Evolutionary conservation across 2,329 filamentous ascomycete species (phyloP), one percentile per base, ranked within the genome.

Genomic region (Beauveria rudraprayagi): DNA sequence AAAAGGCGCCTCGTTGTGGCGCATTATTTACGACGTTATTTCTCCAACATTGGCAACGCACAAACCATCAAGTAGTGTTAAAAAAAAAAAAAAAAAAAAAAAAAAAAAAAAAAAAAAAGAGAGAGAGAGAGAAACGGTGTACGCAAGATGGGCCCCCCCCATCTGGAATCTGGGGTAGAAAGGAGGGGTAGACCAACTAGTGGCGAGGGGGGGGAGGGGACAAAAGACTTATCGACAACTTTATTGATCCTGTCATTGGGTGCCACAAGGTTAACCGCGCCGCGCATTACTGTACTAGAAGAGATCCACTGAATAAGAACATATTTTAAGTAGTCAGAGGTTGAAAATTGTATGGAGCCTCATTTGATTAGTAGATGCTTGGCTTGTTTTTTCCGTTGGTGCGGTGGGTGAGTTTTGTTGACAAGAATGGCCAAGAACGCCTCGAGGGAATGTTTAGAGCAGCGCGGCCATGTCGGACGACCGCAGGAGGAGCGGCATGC

Each of bases 401-500:
- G 26, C 41, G 26, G 26, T 7, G 24, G 26, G 26, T 7, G 24
- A 14, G 26, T 3, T 19, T 46, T 46, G 41, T 34, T 57, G 28
- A 17, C 17, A 16, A 17, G 17, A 50, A 7, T 14, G 9, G 53
- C 40, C 24, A 56, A 44, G 52, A 26, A 26, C 17, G 40, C 40
- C 41, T 56, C 10, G 41, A 44, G 30, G 30, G 4, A 5, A 34
- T 14, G 30, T 11, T 11, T 14, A 34, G 30, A 52, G 41, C 47
- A 60, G 19, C 14, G 26, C 24, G 37, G 41, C 43, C 37, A 61
- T 52, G 30, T 61, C 57, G 3, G 37, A 43, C 2, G 56, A 51
- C n/a, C 57, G 56, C n/a, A 60, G 46, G 16, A 62, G 50, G 1
- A 62, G 28, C 16, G 61, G 61, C 61, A 62, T 62, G 7, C 61